These are phyloP conservation scores for Glycine soja DNA, from an alignment of 306 rosid species.

Conservation along the genomic window DNA sequence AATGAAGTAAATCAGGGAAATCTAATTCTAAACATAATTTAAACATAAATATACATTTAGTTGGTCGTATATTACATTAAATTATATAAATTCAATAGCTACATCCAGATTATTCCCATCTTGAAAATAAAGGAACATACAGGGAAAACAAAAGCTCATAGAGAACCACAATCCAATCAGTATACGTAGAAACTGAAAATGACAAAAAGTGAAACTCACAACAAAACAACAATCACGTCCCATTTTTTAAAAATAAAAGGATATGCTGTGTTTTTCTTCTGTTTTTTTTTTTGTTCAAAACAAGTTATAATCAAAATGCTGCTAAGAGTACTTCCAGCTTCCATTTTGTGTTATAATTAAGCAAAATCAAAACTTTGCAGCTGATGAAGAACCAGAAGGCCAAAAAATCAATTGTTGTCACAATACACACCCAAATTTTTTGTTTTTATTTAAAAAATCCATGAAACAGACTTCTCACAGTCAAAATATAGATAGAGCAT, in stretches of 20 bases:
- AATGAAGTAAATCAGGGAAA: slow-evolving; percentile 14
- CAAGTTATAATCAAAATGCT: background rate
- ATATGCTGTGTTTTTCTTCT: background rate
- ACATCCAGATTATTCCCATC: background rate
- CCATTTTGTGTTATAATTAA: background rate
- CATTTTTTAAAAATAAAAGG: background rate
- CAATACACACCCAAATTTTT: background rate
- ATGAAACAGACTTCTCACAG: background rate
- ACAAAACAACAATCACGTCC: background rate
- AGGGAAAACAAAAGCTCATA: background rate
- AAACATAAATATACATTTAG: background rate
- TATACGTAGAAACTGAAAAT: background rate
- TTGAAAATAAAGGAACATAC: background rate
- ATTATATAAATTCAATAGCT: background rate
- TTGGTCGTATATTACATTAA: background rate
- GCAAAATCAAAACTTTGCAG: background rate
- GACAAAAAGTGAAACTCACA: background rate
- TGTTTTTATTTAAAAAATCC: background rate
- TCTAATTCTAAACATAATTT: slow-evolving; percentile 3
- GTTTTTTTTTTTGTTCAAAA: background rate
- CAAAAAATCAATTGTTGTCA: background rate
- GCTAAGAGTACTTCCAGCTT: background rate
- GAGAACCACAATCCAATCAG: slow-evolving; percentile 14
- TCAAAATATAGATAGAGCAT: background rate
- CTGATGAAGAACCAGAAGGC: background rate